These are phyloP conservation scores for Cladophialophora psammophila DNA, from an alignment of 2,329 filamentous ascomycete genomes.

Conservation along the genomic window DNA sequence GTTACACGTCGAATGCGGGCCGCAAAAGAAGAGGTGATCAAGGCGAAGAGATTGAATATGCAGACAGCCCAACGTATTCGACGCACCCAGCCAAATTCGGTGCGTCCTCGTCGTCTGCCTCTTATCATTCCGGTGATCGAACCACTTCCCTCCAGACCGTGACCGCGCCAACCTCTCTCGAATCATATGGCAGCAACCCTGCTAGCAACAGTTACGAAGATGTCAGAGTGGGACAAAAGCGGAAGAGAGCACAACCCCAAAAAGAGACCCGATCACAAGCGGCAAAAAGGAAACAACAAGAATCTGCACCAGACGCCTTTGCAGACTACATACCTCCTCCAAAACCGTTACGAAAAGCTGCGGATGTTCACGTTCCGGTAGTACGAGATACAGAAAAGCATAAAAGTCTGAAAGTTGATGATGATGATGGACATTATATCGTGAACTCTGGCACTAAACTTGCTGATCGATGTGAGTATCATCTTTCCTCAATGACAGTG, in stretches of 20 bases:
- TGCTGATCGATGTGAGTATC: slow-evolving; percentile 82
- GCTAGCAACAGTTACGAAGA: slow-evolving; percentile 69
- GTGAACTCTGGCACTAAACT: slow-evolving; percentile 85
- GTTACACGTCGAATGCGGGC: slow-evolving; percentile 45
- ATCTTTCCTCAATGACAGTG: neutral
- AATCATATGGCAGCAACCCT: slow-evolving; percentile 65
- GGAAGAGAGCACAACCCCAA: slow-evolving; percentile 78
- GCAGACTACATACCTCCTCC: slow-evolving; percentile 85
- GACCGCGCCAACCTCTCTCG: slow-evolving; percentile 86
- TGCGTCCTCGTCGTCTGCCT: slow-evolving; percentile 71
- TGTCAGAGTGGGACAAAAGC: slow-evolving; percentile 79
- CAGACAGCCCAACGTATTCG: slow-evolving; percentile 74
- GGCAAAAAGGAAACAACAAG: slow-evolving; percentile 73
- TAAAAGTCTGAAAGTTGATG: slow-evolving; percentile 79
- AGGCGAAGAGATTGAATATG: slow-evolving; percentile 75
- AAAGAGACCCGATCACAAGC: slow-evolving; percentile 83
- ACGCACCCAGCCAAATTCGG: slow-evolving; percentile 75
- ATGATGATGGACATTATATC: slow-evolving; percentile 97
- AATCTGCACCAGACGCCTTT: slow-evolving; percentile 73
- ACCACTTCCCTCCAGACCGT: slow-evolving; percentile 79
- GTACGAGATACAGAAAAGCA: slow-evolving; percentile 56
- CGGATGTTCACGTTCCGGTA: slow-evolving; percentile 72
- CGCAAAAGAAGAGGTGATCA: slow-evolving; percentile 76
- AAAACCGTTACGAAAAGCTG: slow-evolving; percentile 87
- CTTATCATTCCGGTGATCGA: slow-evolving; percentile 76